A percentile compares a stretch with the other conserved stretches of the same genome.
phyloP scores from a whole-genome alignment of 306 rosid genomes.

The Comarum palustre region DNA sequence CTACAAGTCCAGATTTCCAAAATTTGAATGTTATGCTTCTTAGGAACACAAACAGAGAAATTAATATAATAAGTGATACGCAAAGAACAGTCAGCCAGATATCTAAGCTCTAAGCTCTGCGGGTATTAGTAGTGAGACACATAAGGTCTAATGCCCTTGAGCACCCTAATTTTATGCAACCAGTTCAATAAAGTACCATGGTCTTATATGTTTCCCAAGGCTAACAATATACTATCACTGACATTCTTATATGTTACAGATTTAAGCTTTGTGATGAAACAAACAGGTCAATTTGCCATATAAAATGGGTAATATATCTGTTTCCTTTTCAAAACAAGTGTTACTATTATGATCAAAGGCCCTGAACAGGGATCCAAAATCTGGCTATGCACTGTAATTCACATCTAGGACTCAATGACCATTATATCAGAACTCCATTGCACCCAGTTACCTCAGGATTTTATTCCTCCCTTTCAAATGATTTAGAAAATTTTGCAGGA shows the following conservation, averaged over 20 bases:
- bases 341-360: too few relatives aligned
- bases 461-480: background rate
- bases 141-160: background rate
- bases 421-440: background rate
- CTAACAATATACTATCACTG: too few relatives aligned
- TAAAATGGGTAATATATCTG: background rate
- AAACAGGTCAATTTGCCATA: background rate
- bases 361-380: background rate
- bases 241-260: background rate
- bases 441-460: background rate
- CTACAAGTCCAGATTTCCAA: slow-evolving; percentile 36
- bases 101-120: background rate
- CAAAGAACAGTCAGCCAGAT: background rate
- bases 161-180: background rate
- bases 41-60: background rate
- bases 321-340: too few relatives aligned
- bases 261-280: background rate
- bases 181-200: background rate
- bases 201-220: too few relatives aligned
- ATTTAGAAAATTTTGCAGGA: background rate
- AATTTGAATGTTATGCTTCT: background rate
- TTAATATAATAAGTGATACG: background rate
- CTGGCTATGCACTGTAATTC: background rate
- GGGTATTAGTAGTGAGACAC: background rate
- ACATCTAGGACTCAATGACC: background rate